Conservation (phyloP, 164 flowering plant genomes). For the Aristolochia fimbriata region DNA sequence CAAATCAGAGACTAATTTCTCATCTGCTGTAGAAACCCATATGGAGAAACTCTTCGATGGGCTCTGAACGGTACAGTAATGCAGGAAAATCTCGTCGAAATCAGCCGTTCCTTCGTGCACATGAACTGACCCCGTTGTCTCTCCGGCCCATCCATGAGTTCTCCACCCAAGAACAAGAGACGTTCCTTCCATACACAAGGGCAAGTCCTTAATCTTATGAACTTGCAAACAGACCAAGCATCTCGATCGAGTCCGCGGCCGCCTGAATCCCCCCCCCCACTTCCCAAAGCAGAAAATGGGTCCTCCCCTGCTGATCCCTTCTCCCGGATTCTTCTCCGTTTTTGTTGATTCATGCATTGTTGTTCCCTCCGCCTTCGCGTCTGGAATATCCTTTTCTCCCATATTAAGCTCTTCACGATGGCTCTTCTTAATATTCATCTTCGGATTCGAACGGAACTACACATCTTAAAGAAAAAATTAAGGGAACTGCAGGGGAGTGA, state of each 20-base stretch:
- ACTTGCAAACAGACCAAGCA: conserved; percentile 13
- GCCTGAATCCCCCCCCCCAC: conserved; percentile 5
- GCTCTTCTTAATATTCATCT: neutral
- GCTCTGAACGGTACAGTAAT: conserved; percentile 2
- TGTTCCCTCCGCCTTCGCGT: neutral
- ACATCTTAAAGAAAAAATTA: neutral
- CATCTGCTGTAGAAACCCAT: conserved; percentile 4
- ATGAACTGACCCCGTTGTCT: conserved; percentile 6
- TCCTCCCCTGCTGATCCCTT: neutral
- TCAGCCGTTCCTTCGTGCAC: conserved; percentile 2
- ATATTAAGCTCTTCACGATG: no score
- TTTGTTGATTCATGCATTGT: no score
- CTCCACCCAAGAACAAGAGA: conserved; percentile 9
- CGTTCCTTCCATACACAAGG: conserved; percentile 3
- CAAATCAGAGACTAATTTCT: conserved; percentile 1
- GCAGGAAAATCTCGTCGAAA: conserved; percentile 13
- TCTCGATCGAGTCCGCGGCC: neutral
- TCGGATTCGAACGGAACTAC: neutral
- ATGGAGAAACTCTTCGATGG: conserved; percentile 8
- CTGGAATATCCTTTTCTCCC: neutral
- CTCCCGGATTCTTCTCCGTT: neutral
- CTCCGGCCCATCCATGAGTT: conserved; percentile 7
- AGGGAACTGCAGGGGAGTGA: neutral
- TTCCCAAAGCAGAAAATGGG: conserved; percentile 4
- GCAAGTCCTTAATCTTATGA: conserved; percentile 10